A percentile compares a stretch with the other conserved stretches of the same genome.
Evolutionary conservation across 345 rosid species (phyloP).

Genomic region (Eucalyptus fibrosa): DNA sequence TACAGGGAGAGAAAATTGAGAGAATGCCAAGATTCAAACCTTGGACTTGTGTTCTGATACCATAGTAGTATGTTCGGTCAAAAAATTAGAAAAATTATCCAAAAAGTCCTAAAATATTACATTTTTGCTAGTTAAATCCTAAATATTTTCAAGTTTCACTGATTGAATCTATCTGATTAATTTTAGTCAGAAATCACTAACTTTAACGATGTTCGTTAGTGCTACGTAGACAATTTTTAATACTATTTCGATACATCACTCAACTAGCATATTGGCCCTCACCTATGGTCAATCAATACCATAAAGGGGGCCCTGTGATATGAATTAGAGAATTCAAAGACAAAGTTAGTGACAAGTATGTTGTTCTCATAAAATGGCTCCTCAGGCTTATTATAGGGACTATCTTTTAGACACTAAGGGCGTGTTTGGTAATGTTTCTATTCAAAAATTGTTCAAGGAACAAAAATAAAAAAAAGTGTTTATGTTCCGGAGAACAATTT

Average conservation of each 20-base stretch:
- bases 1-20: background rate
- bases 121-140: no score
- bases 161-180: fast-evolving
- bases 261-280: background rate
- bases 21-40: background rate
- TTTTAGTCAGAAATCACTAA: no score
- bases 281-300: background rate
- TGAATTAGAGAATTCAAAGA: background rate
- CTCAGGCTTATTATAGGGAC: background rate
- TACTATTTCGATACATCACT: background rate
- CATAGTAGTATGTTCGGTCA: background rate
- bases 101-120: background rate
- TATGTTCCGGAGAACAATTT: no score
- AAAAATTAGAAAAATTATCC: no score
- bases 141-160: no score
- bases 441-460: no score
- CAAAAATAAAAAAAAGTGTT: no score
- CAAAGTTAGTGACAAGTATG: background rate
- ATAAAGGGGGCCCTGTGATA: background rate
- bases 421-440: no score
- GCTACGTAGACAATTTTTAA: no score
- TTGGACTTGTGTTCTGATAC: background rate
- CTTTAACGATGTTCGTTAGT: fast-evolving
- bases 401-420: background rate
- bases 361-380: background rate